These are phyloP conservation scores for Drechslera avenae DNA, from an alignment of 2,329 filamentous ascomycete genomes.

Conservation along the genomic window DNA sequence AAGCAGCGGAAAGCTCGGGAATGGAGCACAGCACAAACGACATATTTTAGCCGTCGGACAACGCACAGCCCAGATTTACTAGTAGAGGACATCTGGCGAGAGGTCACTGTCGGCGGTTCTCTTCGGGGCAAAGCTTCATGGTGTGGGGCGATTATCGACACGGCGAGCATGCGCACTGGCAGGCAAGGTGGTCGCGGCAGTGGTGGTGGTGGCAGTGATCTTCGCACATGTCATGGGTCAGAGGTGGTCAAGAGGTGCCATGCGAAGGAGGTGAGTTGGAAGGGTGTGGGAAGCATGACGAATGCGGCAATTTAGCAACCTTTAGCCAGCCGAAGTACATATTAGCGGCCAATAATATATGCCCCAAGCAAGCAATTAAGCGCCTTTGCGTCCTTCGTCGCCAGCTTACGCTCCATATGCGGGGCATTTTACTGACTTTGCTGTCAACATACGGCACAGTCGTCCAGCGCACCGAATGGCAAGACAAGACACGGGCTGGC, in stretches of 20 bases:
- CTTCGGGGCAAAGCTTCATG: constrained; percentile 1
- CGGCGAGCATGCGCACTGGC: constrained; percentile 2
- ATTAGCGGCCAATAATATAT: constrained; percentile 27
- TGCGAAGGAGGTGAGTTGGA: constrained; percentile 12
- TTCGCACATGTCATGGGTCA: constrained; percentile 1
- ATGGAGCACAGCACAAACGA: constrained; percentile 2
- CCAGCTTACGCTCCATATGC: constrained; percentile 18
- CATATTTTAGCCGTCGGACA: constrained; percentile 21
- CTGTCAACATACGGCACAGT: constrained; percentile 31
- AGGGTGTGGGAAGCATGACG: constrained; percentile 8
- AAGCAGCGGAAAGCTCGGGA: constrained; percentile 4
- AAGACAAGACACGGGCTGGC: constrained; percentile 29
- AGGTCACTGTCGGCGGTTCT: constrained; percentile 7
- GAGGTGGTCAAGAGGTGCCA: constrained; percentile 4
- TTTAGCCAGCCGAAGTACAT: constrained; percentile 16
- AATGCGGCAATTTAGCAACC: constrained; percentile 29
- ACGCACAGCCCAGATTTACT: constrained; percentile 12
- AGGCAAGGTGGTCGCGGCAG: not conserved
- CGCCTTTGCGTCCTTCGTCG: constrained; percentile 28
- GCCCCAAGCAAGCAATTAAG: constrained; percentile 35
- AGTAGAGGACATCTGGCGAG: constrained; percentile 1
- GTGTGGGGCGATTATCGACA: constrained; percentile 10
- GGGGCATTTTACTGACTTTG: constrained; percentile 27
- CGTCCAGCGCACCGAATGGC: constrained; percentile 30
- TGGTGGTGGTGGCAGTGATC: constrained; percentile 17